These are phyloP conservation scores for Amanita rubescens DNA, from an alignment of 768 basidiomycete species.

Conservation along the genomic window DNA sequence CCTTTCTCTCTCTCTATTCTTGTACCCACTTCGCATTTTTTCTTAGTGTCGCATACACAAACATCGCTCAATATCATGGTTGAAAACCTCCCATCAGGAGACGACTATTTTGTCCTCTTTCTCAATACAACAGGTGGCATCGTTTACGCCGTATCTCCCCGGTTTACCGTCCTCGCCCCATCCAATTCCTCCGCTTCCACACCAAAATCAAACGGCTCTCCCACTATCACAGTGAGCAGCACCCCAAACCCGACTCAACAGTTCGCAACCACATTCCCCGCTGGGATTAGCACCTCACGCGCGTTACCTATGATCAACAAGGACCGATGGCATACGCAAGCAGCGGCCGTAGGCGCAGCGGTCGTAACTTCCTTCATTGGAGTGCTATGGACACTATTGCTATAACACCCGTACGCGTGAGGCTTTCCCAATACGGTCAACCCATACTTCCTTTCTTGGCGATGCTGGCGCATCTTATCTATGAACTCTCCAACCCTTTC, in stretches of 20 bases:
- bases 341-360: not conserved
- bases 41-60: not conserved
- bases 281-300: conserved; percentile 13
- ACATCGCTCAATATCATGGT: conserved; percentile 51
- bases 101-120: conserved; percentile 77
- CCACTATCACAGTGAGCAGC: conserved; percentile 65
- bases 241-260: conserved; percentile 53
- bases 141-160: conserved; percentile 52
- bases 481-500: no score
- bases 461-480: no score
- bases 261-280: conserved; percentile 54
- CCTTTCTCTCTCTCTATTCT: no score
- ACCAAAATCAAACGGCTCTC: conserved; percentile 31
- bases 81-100: conserved; percentile 54
- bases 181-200: conserved; percentile 21
- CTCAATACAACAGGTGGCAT: conserved; percentile 63
- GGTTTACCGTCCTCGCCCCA: conserved; percentile 48
- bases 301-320: not conserved
- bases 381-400: not conserved
- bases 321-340: not conserved
- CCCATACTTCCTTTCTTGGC: no score
- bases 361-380: not conserved
- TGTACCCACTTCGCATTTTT: not conserved
- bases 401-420: not conserved
- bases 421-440: not conserved